Evolutionary conservation across 2,329 filamentous ascomycete genomes (phyloP).

Genomic region (Cordyceps cicadae): DNA sequence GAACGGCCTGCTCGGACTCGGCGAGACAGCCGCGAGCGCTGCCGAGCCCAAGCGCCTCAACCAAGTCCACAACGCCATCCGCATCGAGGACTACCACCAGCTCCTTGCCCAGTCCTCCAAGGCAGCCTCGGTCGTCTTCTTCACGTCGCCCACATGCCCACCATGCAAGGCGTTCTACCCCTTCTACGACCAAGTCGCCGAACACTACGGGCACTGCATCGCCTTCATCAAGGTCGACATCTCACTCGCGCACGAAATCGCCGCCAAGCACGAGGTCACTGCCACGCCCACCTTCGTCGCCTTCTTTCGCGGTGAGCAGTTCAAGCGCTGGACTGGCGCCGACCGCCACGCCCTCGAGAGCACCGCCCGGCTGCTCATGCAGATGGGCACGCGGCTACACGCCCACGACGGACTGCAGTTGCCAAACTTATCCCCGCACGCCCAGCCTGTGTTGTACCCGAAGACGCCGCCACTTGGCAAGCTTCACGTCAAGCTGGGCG

Average conservation of each 20-base stretch:
- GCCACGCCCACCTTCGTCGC: slow-evolving; percentile 87
- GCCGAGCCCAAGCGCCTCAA: slow-evolving; percentile 19
- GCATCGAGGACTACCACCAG: slow-evolving; percentile 23
- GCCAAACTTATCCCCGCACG: slow-evolving; percentile 58
- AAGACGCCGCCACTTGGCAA: slow-evolving; percentile 80
- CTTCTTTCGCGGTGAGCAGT: slow-evolving; percentile 65
- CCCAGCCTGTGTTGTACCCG: slow-evolving; percentile 61
- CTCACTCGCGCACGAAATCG: slow-evolving; percentile 55
- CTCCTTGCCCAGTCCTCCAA: slow-evolving; percentile 49
- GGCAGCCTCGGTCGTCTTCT: slow-evolving; percentile 77
- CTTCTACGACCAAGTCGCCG: slow-evolving; percentile 69
- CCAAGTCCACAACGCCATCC: slow-evolving; percentile 53
- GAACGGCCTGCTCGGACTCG: slow-evolving; percentile 44
- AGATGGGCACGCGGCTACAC: slow-evolving; percentile 68
- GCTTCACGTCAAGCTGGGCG: slow-evolving; percentile 68
- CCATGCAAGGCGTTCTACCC: slow-evolving; percentile 82
- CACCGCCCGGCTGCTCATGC: slow-evolving; percentile 65
- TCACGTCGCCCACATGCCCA: slow-evolving; percentile 79
- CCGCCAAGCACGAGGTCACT: slow-evolving; percentile 56
- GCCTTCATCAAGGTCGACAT: slow-evolving; percentile 79
- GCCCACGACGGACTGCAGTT: slow-evolving; percentile 64
- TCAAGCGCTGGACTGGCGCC: slow-evolving; percentile 74
- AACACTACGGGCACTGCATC: slow-evolving; percentile 59
- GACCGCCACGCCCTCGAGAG: slow-evolving; percentile 58
- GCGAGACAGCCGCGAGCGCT: slow-evolving; percentile 24